Conservation (phyloP, 495 filamentous ascomycete species). For the Penicillium bialowiezense region DNA sequence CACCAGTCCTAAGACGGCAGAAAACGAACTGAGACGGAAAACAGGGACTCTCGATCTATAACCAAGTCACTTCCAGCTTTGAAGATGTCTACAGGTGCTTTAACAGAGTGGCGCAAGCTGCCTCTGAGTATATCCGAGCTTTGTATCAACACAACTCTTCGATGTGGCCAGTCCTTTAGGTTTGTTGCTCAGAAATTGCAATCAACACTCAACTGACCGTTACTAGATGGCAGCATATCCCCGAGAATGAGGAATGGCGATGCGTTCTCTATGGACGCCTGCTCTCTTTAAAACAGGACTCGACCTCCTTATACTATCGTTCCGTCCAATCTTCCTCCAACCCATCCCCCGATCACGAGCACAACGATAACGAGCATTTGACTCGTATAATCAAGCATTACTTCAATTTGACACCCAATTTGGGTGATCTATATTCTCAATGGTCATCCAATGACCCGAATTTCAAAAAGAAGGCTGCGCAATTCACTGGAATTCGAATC, state of each 20-base stretch:
- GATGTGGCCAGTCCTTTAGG: slow-evolving; percentile 89
- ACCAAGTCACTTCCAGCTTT: background rate
- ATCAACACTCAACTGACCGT: slow-evolving; percentile 9
- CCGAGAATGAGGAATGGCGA: slow-evolving; percentile 80
- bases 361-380: slow-evolving; percentile 55
- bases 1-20: slow-evolving; percentile 7
- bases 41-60: background rate
- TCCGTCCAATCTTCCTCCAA: slow-evolving; percentile 22
- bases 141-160: slow-evolving; percentile 85
- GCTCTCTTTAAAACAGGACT: slow-evolving; percentile 80
- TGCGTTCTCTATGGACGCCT: slow-evolving; percentile 84
- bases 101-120: slow-evolving; percentile 75
- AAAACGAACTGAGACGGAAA: slow-evolving; percentile 23
- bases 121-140: slow-evolving; percentile 77
- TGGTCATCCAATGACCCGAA: slow-evolving; percentile 86
- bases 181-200: slow-evolving; percentile 19
- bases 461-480: slow-evolving; percentile 82
- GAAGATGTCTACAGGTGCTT: slow-evolving; percentile 26
- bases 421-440: slow-evolving; percentile 73
- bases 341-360: background rate
- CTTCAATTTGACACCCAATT: slow-evolving; percentile 73
- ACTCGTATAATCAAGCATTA: slow-evolving; percentile 70
- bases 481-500: slow-evolving; percentile 91
- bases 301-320: slow-evolving; percentile 75
- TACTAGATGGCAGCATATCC: slow-evolving; percentile 73